Base-by-base conservation (phyloP, 257 asterid genomes). In the Gentiana dahurica region DNA sequence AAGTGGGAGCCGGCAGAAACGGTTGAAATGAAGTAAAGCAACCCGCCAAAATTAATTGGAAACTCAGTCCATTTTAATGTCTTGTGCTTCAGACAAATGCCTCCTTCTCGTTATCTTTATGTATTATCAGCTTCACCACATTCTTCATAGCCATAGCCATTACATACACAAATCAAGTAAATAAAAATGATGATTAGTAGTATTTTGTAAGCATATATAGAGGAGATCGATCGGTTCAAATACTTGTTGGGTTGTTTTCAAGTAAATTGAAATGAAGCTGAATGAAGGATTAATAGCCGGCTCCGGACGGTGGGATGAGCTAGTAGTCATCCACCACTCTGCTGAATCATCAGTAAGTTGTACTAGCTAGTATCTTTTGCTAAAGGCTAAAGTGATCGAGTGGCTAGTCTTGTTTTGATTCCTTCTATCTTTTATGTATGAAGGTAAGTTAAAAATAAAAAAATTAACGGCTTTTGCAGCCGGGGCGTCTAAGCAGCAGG, bases 261-360 rank as follows among this genome's bases (percentile, higher is more conserved):
- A 32, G 4, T 34, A 44, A 34, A 36, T 34, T 54, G 38, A 24
- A 51, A 51, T 51, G 55, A 5, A 38, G 49, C 1, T 44, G 49
- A 59, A 4, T 49, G 46, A 33, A 33, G 70, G 66, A 24, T 49
- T 69, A 4, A 12, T 69, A 12, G 55, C 70, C 5, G 70, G 75
- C 13, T 59, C 63, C 50, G 66, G 60, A 48, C 53, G 44, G 55
- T 35, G 58, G 54, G 55, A 68, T 50, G 73, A 63, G 50, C 58
- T 68, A 4, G 58, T 68, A 2, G 54, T 68, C 38, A 68, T 68
- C 54, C 73, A 36, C 9, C 58, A 12, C 4, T 64, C 58, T 47
- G 54, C 37, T 2, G 67, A 51, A 36, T 61, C 50, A 4, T 36
- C 43, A 51, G 73, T 68, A 57, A 68, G 73, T 68, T 1, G 0